These are phyloP conservation scores for Colletotrichum lupini DNA, from an alignment of 2,329 filamentous ascomycete species.

Conservation along the genomic window DNA sequence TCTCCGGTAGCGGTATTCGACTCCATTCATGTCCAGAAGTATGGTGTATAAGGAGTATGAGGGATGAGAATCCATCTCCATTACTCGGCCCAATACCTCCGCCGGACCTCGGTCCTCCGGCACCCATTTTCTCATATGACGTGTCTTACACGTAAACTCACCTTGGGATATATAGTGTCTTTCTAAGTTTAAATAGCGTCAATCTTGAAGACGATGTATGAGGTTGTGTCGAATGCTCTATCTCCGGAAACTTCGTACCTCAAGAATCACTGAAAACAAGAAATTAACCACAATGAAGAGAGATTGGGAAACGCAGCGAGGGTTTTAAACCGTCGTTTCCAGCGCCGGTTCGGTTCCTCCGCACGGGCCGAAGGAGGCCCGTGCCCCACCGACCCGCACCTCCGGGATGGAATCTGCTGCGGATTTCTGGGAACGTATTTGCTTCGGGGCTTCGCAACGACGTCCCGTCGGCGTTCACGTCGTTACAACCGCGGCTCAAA, in stretches of 20 bases:
- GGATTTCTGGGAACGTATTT: slow-evolving; percentile 36
- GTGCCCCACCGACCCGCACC: slow-evolving; percentile 31
- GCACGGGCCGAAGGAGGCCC: slow-evolving; percentile 30
- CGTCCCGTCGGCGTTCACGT: slow-evolving; percentile 7
- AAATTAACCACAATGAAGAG: background rate
- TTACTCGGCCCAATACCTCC: slow-evolving; percentile 2
- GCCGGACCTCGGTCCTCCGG: slow-evolving; percentile 13
- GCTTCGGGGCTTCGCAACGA: slow-evolving; percentile 17
- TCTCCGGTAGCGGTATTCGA: background rate
- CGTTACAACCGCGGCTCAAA: background rate
- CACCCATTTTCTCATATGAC: background rate
- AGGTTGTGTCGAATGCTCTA: background rate
- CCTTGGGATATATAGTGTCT: background rate
- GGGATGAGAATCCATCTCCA: background rate
- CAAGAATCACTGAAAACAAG: background rate
- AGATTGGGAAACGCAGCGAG: slow-evolving; percentile 3
- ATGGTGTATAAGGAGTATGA: background rate
- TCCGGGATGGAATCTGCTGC: slow-evolving; percentile 36
- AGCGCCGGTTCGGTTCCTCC: slow-evolving; percentile 27
- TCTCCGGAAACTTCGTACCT: background rate
- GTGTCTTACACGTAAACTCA: slow-evolving; percentile 18
- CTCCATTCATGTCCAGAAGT: background rate
- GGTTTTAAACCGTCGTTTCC: slow-evolving; percentile 29
- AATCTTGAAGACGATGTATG: background rate
- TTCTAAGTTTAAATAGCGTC: background rate